These are phyloP conservation scores for Neonectria neomacrospora DNA, from an alignment of 2,329 filamentous ascomycete species.

Conservation along the genomic window DNA sequence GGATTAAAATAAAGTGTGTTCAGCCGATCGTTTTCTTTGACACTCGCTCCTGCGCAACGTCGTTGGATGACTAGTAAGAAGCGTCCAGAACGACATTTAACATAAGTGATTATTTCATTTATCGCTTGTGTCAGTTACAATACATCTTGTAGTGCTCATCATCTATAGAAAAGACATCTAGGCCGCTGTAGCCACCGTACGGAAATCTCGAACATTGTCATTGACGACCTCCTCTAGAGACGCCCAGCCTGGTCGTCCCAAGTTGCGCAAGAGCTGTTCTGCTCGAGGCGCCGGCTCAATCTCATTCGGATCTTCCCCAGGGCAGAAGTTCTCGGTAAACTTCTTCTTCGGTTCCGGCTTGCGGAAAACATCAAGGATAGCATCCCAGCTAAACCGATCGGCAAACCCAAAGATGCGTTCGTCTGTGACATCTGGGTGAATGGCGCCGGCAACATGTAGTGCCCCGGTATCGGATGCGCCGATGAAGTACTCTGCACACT, in stretches of 20 bases:
- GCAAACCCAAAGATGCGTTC: not conserved
- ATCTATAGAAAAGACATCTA: not conserved
- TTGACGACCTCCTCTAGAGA: not conserved
- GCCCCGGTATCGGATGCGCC: not conserved
- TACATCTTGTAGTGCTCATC: too few relatives aligned
- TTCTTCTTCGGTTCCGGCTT: not conserved
- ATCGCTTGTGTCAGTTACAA: not conserved
- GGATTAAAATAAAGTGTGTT: too few relatives aligned
- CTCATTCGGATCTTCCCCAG: not conserved
- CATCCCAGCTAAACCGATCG: not conserved
- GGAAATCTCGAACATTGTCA: not conserved
- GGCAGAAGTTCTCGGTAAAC: not conserved
- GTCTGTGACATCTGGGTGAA: not conserved
- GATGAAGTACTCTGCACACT: not conserved
- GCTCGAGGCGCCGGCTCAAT: not conserved
- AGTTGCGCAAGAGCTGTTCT: not conserved
- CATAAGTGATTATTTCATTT: too few relatives aligned
- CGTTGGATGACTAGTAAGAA: too few relatives aligned
- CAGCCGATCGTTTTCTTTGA: too few relatives aligned
- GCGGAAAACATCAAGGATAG: not conserved
- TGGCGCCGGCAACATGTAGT: not conserved
- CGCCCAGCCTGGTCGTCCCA: not conserved
- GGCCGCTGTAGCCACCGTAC: not conserved
- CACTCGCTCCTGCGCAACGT: too few relatives aligned
- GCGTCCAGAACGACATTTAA: too few relatives aligned